Evolutionary conservation across 306 rosid species (phyloP).

Genomic region (Nissolia schottii): DNA sequence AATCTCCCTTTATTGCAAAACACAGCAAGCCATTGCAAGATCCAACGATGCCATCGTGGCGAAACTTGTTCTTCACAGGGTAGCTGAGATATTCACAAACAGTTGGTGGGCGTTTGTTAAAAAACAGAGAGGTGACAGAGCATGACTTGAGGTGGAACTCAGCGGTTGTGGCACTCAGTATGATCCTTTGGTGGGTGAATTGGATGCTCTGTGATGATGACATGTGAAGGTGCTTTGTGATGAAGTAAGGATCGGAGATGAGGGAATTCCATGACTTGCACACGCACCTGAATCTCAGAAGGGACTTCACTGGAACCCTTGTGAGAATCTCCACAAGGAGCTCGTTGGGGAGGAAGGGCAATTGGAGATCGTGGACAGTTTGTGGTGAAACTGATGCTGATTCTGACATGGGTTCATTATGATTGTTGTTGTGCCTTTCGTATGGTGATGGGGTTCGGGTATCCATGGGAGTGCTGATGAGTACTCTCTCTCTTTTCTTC

Average conservation of each 20-base stretch:
- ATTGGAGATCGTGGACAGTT: too few relatives aligned
- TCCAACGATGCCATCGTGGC: constrained; percentile 46
- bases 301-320: constrained; percentile 40
- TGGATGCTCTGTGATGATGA: constrained; percentile 23
- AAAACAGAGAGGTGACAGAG: constrained; percentile 24
- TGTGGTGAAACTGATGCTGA: neutral
- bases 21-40: constrained; percentile 46
- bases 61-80: constrained; percentile 44
- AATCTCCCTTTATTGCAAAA: constrained; percentile 47
- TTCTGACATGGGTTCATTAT: neutral
- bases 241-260: constrained; percentile 37
- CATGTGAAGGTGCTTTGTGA: constrained; percentile 25
- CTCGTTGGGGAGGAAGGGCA: constrained; percentile 38
- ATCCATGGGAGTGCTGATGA: neutral
- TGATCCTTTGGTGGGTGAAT: constrained; percentile 35
- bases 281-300: constrained; percentile 40
- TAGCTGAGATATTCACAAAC: constrained; percentile 31
- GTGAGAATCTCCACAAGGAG: constrained; percentile 40
- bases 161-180: constrained; percentile 38
- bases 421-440: neutral
- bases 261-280: constrained; percentile 40
- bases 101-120: constrained; percentile 15
- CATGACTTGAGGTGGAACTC: constrained; percentile 44
- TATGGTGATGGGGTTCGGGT: neutral
- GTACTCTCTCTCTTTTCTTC: constrained; percentile 31